These are phyloP conservation scores for Pseudopithomyces maydicus DNA, from an alignment of 2,329 filamentous ascomycete genomes.

Conservation along the genomic window DNA sequence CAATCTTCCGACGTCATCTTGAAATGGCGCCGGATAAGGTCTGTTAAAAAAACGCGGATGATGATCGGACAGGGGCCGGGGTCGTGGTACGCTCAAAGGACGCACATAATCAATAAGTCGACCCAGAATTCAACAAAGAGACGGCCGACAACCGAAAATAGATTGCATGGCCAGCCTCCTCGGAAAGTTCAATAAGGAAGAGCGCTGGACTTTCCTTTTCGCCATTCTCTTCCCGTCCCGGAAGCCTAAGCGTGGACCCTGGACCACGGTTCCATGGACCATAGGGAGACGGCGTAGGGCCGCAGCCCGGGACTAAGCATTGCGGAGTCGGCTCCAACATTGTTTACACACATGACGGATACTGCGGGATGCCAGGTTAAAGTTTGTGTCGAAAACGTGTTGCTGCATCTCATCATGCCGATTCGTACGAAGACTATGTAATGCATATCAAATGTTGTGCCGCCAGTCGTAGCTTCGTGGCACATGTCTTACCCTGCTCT, in stretches of 20 bases:
- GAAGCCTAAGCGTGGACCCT: not conserved
- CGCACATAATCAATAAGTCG: not conserved
- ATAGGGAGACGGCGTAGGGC: not conserved
- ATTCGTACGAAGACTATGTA: not conserved
- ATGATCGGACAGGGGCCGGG: not conserved
- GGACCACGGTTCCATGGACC: not conserved
- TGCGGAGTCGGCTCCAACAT: not conserved
- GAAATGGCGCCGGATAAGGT: not conserved
- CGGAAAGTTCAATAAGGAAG: not conserved
- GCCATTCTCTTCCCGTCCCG: not conserved
- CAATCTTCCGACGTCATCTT: not conserved
- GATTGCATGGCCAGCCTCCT: not conserved
- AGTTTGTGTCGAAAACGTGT: not conserved
- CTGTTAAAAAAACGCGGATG: not conserved
- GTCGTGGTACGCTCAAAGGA: not conserved
- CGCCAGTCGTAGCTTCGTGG: not conserved
- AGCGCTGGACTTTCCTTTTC: conserved; percentile 1
- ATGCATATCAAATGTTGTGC: not conserved
- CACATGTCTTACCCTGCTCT: not conserved
- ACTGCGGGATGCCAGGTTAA: not conserved
- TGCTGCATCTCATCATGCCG: not conserved
- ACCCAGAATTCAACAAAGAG: not conserved
- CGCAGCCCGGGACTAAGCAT: not conserved
- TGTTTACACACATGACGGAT: not conserved
- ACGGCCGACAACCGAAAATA: not conserved